These are phyloP conservation scores for Yamadazyma aaseri DNA, from an alignment of 1,139 yeast genomes.

Conservation along the genomic window DNA sequence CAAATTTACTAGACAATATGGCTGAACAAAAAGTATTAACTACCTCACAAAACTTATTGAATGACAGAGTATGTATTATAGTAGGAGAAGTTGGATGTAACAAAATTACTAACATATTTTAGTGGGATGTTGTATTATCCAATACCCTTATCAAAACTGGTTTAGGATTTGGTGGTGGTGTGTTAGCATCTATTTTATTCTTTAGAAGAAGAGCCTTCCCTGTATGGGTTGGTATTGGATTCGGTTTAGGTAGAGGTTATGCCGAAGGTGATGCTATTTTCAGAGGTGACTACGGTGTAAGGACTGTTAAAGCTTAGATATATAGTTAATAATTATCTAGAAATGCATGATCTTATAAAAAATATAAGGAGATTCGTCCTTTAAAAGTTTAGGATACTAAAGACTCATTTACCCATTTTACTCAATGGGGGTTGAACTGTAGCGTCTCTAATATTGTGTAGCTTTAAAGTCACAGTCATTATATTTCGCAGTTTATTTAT, in stretches of 20 bases:
- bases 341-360: conserved; percentile 4
- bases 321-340: neutral
- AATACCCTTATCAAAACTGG: conserved; percentile 94
- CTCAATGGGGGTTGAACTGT: no score
- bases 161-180: conserved; percentile 97
- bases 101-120: conserved; percentile 19
- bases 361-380: no score
- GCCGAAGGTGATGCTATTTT: conserved; percentile 97
- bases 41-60: conserved; percentile 68
- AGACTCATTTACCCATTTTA: no score
- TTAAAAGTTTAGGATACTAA: no score
- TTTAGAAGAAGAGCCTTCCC: conserved; percentile 96
- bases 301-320: conserved; percentile 61
- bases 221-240: conserved; percentile 94
- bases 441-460: no score
- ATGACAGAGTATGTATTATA: conserved; percentile 50
- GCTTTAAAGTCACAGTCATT: no score
- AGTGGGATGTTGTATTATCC: conserved; percentile 94
- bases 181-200: conserved; percentile 83
- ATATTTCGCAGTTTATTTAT: conserved; percentile 4
- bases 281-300: conserved; percentile 74
- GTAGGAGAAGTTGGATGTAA: conserved; percentile 26
- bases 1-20: conserved; percentile 11
- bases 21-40: conserved; percentile 39
- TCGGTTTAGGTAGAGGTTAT: conserved; percentile 96